Base-by-base conservation (phyloP, 1,284 basidiomycete species). In the Cystobasidium sp. region DNA sequence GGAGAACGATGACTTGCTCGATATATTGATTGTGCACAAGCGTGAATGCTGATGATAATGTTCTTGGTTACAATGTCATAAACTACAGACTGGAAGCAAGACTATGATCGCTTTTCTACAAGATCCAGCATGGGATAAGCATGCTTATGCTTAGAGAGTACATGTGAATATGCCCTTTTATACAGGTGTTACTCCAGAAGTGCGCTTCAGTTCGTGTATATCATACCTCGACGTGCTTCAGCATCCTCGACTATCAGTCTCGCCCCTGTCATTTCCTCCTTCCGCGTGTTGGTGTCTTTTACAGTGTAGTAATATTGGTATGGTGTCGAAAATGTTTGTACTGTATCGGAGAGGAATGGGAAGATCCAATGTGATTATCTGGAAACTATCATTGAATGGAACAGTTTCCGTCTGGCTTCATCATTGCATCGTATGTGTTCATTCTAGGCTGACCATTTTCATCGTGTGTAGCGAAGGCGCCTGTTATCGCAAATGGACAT, bases 101-200 rank as follows among this genome's bases (percentile, higher is more conserved):
- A 94, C 98, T 7, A 86, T 99, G 18, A 95, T 93, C 78, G 95
- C 95, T 7, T 99, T 99, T 85, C 84, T 99, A 59, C 96, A 99
- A 74, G 83, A 86, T 80, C 79, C 78, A n/a, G 79, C 79, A 56
- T 81, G 79, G 79, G 78, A 71, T 64, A 76, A 77, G 37, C 51
- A 75, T 39, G 68, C 76, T 56, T 79, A 79, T 63, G 61, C 43
- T 63, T 47, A 49, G 31, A 14, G 43, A 47, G 24, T 51, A 51
- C 49, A 20, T 16, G 20, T 51, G 49, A 51, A 51, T 6, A 51
- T 16, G 16, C 49, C 49, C 49, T 51, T 51, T 51, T 51, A 20
- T 31, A 31, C 31, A 31, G 31, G 31, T 31, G 12, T n/a, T 41
- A 41, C 56, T 59, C 46, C n/a, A 31, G 31, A 31, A 31, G 31